Evolutionary conservation across 2,329 filamentous ascomycete species (phyloP), one percentile per base, ranked within the genome.

Genomic region (Ophiognomonia clavigignenti-juglandacearum): DNA sequence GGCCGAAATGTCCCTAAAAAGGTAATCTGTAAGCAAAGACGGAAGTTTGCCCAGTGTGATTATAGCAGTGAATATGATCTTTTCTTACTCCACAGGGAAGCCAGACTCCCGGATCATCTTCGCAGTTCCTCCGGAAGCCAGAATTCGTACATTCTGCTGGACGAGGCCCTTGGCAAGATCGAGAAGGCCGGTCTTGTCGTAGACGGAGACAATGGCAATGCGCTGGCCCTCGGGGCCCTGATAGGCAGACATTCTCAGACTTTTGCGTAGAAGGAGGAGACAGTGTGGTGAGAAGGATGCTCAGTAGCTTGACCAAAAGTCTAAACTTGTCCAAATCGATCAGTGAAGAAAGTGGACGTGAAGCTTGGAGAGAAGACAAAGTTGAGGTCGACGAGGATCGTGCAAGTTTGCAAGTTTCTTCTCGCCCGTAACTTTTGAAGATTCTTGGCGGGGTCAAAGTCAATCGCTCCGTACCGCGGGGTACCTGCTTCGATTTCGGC

Each of bases 101-200:
- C 90, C 90, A 59, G 90, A 93, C 67, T 98, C 93, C 64, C 93
- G 85, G 61, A 97, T 96, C 86, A 97, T 86, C 72, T 85, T 93
- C 56, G 93, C 86, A 39, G 93, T 98, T 59, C 93, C 93, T 51
- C 93, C 93, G 48, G 92, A 97, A 45, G 93, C 93, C 49, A 98
- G 79, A 56, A 98, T 85, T 58, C 90, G 87, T 58, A 96, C 87
- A 82, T 93, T 85, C 64, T 95, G 82, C 75, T 92, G 81, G 63
- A 87, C 80, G 42, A 96, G 81, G 59, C 90, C 90, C 71, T 95
- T 95, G 61, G 90, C 89, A 59, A 96, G 78, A 70, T 96, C 91
- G 57, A 96, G 74, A 57, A 96, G 80, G 52, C 91, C 93, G 47
- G 92, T 97, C 83, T 98, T 98, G 79, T 98, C 89, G 67, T 93